phyloP scores from a whole-genome alignment of 2,329 filamentous ascomycete genomes.

The Geosmithia morbida region DNA sequence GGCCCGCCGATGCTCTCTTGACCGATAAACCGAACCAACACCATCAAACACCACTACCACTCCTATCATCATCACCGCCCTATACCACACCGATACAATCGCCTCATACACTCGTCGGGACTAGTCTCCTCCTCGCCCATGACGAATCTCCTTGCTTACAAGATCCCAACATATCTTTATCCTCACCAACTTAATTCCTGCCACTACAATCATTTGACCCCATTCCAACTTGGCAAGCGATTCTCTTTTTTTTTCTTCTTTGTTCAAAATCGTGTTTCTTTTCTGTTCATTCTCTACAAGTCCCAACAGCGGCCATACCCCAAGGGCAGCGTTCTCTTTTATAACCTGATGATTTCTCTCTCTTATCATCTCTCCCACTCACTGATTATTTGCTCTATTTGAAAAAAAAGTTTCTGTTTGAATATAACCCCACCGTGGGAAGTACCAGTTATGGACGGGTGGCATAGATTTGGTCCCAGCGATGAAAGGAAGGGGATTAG shows the following conservation, averaged over 20 bases:
- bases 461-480: not conserved
- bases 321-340: not conserved
- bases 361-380: not conserved
- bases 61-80: not conserved
- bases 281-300: not conserved
- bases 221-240: constrained; percentile 1
- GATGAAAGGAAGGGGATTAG: no score
- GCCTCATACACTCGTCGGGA: not conserved
- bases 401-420: not conserved
- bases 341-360: not conserved
- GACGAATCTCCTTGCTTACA: not conserved
- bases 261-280: not conserved
- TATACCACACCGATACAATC: not conserved
- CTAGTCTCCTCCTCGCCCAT: not conserved
- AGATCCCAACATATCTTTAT: not conserved
- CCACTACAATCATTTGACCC: not conserved
- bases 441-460: not conserved
- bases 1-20: no score
- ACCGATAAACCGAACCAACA: not conserved
- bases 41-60: not conserved
- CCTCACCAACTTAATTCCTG: not conserved
- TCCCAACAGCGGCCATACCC: not conserved
- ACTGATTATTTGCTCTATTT: not conserved
- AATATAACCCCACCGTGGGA: no score
- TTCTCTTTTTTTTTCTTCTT: not conserved